Evolutionary conservation across 2,329 filamentous ascomycete species (phyloP).

Genomic region (Fusarium verrucosum): DNA sequence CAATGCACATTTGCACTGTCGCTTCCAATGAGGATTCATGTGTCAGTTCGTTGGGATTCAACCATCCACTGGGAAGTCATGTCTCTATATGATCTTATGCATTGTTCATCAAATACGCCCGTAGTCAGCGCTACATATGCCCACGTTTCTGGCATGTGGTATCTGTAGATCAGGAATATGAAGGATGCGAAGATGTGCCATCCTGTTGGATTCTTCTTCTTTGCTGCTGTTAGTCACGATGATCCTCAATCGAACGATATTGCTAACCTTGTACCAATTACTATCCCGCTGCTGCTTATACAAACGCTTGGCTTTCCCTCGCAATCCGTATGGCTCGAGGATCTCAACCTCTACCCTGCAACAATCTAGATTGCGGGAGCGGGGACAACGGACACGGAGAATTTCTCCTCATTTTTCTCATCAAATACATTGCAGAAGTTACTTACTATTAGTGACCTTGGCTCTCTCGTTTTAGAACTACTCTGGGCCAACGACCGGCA

Average conservation of each 20-base stretch:
- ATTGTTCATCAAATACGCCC: slow-evolving; percentile 3
- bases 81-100: background rate
- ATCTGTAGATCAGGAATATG: slow-evolving; percentile 12
- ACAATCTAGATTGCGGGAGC: slow-evolving; percentile 35
- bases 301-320: background rate
- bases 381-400: slow-evolving; percentile 19
- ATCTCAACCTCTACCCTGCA: background rate
- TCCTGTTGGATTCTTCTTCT: background rate
- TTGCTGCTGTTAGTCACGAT: background rate
- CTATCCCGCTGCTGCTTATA: background rate
- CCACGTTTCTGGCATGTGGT: slow-evolving; percentile 26
- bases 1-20: background rate
- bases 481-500: background rate
- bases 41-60: slow-evolving; percentile 1
- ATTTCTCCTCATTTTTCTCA: slow-evolving; percentile 6
- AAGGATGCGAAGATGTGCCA: background rate
- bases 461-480: background rate
- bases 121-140: background rate
- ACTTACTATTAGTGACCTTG: background rate
- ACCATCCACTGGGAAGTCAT: background rate
- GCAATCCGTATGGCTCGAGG: background rate
- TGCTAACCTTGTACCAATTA: background rate
- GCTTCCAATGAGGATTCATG: background rate
- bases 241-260: slow-evolving; percentile 7
- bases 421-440: background rate